A percentile compares a stretch with the other conserved stretches of the same genome.
These are phyloP conservation scores for Magnaporthales sp. DNA, from an alignment of 2,329 filamentous ascomycete species.

Conservation along the genomic window DNA sequence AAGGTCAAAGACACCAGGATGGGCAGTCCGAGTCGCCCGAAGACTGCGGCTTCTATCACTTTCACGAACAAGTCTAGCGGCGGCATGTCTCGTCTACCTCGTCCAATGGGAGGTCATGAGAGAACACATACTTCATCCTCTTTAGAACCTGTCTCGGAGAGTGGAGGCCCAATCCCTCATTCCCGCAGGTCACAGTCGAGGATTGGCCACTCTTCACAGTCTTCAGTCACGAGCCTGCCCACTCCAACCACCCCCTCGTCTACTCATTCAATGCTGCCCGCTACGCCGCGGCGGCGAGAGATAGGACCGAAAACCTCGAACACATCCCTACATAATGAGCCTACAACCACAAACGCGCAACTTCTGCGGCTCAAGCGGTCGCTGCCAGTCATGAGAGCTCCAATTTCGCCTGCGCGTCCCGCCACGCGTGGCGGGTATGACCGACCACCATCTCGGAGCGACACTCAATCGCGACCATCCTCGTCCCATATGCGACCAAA, in stretches of 20 bases:
- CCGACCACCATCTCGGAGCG: constrained; percentile 51
- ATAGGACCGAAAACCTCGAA: constrained; percentile 46
- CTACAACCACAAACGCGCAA: constrained; percentile 58
- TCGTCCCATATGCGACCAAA: constrained; percentile 49
- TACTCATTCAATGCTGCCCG: constrained; percentile 41
- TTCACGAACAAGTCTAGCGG: constrained; percentile 71
- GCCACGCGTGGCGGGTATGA: constrained; percentile 35
- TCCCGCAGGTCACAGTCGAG: constrained; percentile 58
- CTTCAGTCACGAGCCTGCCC: constrained; percentile 56
- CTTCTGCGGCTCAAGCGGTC: constrained; percentile 58
- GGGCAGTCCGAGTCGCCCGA: constrained; percentile 61
- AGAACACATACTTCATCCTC: constrained; percentile 59
- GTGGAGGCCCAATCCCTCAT: constrained; percentile 59
- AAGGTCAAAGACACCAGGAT: constrained; percentile 69
- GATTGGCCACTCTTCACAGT: constrained; percentile 59
- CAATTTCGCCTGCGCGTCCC: constrained; percentile 43
- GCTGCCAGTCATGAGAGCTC: constrained; percentile 47
- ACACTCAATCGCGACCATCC: constrained; percentile 36
- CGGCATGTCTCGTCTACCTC: constrained; percentile 63
- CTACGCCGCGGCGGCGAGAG: constrained; percentile 53
- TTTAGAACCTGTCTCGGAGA: constrained; percentile 90
- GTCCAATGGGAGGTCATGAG: constrained; percentile 61
- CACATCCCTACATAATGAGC: constrained; percentile 45
- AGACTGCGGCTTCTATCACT: constrained; percentile 75
- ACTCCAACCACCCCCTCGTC: constrained; percentile 52